These are phyloP conservation scores for Esteya vermicola DNA, from an alignment of 2,329 filamentous ascomycete genomes.

Conservation along the genomic window DNA sequence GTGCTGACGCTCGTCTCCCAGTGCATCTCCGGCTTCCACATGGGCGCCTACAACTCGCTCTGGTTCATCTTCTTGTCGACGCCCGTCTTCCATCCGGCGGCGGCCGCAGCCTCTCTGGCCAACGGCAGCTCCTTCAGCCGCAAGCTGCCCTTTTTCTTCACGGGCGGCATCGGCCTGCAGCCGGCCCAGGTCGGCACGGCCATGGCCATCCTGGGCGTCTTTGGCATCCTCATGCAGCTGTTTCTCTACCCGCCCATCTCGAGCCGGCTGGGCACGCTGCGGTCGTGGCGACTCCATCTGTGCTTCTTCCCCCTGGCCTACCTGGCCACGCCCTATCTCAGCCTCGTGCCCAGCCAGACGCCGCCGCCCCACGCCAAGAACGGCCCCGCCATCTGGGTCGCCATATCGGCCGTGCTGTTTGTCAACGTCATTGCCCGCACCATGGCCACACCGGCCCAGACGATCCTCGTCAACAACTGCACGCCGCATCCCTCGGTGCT, in stretches of 20 bases:
- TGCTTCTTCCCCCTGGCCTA: slow-evolving; percentile 60
- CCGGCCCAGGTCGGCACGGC: slow-evolving; percentile 60
- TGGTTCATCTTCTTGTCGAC: slow-evolving; percentile 68
- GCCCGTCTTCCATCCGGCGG: slow-evolving; percentile 37
- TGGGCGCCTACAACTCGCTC: slow-evolving; percentile 62
- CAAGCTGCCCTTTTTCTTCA: slow-evolving; percentile 45
- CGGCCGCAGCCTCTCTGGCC: no score
- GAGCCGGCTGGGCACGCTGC: slow-evolving; percentile 50
- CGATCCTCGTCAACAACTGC: slow-evolving; percentile 47
- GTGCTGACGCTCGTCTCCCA: slow-evolving; percentile 44
- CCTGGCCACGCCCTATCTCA: slow-evolving; percentile 53
- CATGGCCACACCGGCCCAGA: slow-evolving; percentile 45
- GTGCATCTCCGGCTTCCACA: slow-evolving; percentile 56
- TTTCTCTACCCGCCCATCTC: slow-evolving; percentile 58
- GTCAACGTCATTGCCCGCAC: slow-evolving; percentile 62
- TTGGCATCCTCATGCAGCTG: slow-evolving; percentile 63
- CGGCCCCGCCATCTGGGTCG: slow-evolving; percentile 47
- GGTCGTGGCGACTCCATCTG: slow-evolving; percentile 53
- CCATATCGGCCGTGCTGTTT: slow-evolving; percentile 46
- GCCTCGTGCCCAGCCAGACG: slow-evolving; percentile 45
- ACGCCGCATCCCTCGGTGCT: slow-evolving; percentile 42
- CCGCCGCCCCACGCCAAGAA: slow-evolving; percentile 35
- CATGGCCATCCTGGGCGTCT: slow-evolving; percentile 60
- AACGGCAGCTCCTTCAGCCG: slow-evolving; percentile 15
- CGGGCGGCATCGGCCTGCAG: slow-evolving; percentile 61